Conservation (phyloP, 257 asterid genomes). For the Solanum peruvianum region DNA sequence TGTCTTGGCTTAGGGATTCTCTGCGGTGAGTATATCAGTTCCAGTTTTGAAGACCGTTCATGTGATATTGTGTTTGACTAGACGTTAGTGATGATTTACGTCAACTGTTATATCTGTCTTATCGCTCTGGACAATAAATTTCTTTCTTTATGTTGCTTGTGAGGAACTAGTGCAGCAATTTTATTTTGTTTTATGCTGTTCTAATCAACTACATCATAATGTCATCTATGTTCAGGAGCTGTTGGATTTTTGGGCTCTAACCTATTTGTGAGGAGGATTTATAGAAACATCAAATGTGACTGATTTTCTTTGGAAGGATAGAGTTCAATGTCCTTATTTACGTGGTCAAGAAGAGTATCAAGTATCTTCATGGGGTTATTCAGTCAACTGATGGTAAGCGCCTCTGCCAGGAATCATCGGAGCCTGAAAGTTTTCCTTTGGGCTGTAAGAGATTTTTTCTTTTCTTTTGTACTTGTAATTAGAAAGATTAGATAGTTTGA, state of each 20-base stretch:
- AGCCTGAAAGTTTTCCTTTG: constrained; percentile 11
- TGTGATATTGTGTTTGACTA: background rate
- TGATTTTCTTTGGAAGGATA: constrained; percentile 8
- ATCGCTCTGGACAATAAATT: background rate
- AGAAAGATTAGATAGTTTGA: constrained; percentile 19
- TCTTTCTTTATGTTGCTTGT: background rate
- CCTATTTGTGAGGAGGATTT: constrained; percentile 90
- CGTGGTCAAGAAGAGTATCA: background rate
- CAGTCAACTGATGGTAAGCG: constrained; percentile 15
- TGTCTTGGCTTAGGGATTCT: constrained; percentile 65
- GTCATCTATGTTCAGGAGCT: constrained; percentile 40
- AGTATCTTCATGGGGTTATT: background rate
- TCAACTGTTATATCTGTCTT: background rate
- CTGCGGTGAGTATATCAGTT: constrained; percentile 46
- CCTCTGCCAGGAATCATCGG: constrained; percentile 23
- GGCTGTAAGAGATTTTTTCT: constrained; percentile 16
- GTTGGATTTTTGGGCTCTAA: constrained; percentile 89
- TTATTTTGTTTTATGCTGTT: background rate
- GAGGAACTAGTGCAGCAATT: background rate
- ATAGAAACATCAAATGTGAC: constrained; percentile 91
- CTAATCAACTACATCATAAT: background rate
- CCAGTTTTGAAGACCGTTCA: background rate
- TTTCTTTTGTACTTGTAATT: constrained; percentile 6
- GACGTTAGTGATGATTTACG: background rate
- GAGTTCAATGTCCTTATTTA: background rate